Conservation (phyloP, 208 protist species). For the Trypanosoma melophagium region DNA sequence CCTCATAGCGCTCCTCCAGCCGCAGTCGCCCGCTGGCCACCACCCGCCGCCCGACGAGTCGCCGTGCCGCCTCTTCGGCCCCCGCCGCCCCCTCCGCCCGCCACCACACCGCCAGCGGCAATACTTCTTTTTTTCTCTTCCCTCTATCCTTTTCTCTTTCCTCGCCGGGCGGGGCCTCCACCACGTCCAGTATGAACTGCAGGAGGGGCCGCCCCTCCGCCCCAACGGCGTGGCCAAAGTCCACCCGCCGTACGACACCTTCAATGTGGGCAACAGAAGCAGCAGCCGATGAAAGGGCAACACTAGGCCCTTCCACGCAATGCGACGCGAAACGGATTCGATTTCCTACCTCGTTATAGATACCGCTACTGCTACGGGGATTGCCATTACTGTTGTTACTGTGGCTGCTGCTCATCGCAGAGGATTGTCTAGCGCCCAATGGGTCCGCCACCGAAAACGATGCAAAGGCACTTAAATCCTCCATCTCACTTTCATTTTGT, state of each 20-base stretch:
- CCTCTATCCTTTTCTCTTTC: background rate
- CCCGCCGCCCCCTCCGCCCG: too few species aligned
- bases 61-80: background rate
- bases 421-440: background rate
- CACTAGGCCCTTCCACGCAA: slow-evolving; percentile 23
- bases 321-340: slow-evolving; percentile 19
- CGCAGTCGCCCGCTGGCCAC: slow-evolving; percentile 54
- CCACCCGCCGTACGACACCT: slow-evolving; percentile 42
- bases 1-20: slow-evolving; percentile 51
- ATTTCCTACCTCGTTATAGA: background rate
- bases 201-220: slow-evolving; percentile 25
- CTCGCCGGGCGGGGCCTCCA: background rate
- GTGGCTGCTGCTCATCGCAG: background rate
- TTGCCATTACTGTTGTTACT: background rate
- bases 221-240: slow-evolving; percentile 31
- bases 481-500: background rate
- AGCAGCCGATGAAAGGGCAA: slow-evolving; percentile 11
- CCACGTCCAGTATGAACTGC: slow-evolving; percentile 47
- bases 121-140: background rate
- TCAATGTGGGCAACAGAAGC: slow-evolving; percentile 56
- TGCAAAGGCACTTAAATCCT: background rate
- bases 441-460: slow-evolving; percentile 9
- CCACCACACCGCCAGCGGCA: too few species aligned
- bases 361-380: background rate
- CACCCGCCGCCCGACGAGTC: slow-evolving; percentile 33